Conservation (phyloP, 1,284 basidiomycete genomes). For the Xerocomus nothofagi region DNA sequence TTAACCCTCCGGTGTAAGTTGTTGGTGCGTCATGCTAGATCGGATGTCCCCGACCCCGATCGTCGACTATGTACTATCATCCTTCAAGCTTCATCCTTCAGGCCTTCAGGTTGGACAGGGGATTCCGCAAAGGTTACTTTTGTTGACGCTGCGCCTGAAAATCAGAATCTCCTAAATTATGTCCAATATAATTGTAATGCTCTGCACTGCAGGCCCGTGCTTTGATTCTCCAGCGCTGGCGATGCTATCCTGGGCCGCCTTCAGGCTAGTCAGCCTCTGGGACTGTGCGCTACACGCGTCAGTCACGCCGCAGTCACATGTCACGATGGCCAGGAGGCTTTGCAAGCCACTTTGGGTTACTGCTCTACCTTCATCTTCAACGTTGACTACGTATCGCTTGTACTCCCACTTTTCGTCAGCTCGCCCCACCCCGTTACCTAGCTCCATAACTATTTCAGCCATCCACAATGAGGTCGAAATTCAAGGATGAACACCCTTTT, state of each 20-base stretch:
- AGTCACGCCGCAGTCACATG: constrained; percentile 35
- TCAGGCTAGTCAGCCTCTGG: constrained; percentile 4
- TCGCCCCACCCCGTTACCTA: constrained; percentile 2
- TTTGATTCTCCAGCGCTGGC: neutral
- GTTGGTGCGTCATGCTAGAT: too few relatives aligned
- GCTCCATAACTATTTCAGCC: constrained; percentile 2
- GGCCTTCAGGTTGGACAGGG: neutral
- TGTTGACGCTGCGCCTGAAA: too few relatives aligned
- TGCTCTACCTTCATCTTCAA: constrained; percentile 31
- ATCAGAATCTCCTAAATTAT: neutral
- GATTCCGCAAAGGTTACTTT: neutral
- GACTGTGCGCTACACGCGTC: constrained; percentile 9
- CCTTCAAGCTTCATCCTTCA: too few relatives aligned
- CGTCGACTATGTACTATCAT: too few relatives aligned
- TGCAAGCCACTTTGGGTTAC: constrained; percentile 30
- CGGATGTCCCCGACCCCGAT: neutral
- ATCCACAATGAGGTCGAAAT: constrained; percentile 86
- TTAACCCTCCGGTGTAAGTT: too few relatives aligned
- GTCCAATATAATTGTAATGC: neutral
- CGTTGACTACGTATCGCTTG: constrained; percentile 36
- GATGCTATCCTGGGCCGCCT: neutral
- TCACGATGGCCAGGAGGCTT: constrained; percentile 37
- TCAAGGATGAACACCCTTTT: constrained; percentile 99
- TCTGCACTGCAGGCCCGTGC: constrained; percentile 11
- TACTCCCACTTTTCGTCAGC: constrained; percentile 14